Evolutionary conservation across 176 grass and related monocot genomes (phyloP).

Genomic region (Oryza meyeriana): DNA sequence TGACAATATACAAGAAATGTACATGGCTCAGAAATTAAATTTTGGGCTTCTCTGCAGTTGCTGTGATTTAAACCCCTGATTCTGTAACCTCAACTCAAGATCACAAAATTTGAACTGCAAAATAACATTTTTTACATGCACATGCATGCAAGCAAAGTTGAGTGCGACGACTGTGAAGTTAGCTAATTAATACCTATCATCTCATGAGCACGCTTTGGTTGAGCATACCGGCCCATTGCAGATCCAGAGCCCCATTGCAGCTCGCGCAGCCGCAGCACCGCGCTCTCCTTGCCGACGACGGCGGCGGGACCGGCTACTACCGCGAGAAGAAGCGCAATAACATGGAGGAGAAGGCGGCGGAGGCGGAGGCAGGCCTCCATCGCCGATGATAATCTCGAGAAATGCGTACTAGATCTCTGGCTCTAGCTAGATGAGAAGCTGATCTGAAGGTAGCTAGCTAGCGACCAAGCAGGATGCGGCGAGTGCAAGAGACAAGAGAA

Average conservation of each 20-base stretch:
- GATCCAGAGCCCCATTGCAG: slow-evolving; percentile 23
- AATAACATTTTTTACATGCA: no score
- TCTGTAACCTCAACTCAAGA: no score
- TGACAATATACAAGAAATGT: no score
- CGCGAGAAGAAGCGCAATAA: slow-evolving; percentile 23
- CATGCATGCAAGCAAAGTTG: no score
- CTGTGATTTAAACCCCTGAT: no score
- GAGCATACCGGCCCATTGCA: not conserved
- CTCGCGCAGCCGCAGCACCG: slow-evolving; percentile 37
- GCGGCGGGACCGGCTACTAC: not conserved
- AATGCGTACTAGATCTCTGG: no score
- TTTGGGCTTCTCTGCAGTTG: no score
- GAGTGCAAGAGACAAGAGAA: slow-evolving; percentile 38
- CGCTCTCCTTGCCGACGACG: slow-evolving; percentile 5
- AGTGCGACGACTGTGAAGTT: no score
- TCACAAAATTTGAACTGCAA: no score
- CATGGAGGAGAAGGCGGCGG: slow-evolving; percentile 17
- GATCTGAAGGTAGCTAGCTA: not conserved
- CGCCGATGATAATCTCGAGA: not conserved
- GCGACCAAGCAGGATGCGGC: slow-evolving; percentile 13
- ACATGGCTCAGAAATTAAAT: no score
- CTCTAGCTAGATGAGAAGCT: not conserved
- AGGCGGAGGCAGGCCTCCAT: not conserved
- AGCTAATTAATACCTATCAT: slow-evolving; percentile 32
- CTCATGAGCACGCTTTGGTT: slow-evolving; percentile 1